phyloP scores from a whole-genome alignment of 164 flowering plant species.

The Paratinospora sagittata region DNA sequence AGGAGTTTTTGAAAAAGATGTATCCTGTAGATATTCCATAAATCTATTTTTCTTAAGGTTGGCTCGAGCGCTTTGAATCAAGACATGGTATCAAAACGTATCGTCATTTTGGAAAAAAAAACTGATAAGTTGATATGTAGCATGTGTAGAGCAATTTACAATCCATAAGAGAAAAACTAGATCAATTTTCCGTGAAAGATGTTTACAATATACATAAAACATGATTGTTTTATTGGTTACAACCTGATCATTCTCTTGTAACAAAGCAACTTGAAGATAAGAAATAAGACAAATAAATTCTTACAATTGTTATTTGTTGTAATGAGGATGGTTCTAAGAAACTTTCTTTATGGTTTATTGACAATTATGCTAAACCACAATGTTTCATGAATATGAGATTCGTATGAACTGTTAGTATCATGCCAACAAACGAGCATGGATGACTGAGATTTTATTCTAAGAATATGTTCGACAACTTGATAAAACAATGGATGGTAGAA shows the following conservation, averaged over 20 bases:
- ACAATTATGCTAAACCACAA: neutral
- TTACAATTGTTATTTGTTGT: neutral
- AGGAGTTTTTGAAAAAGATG: constrained; percentile 3
- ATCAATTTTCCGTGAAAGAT: constrained; percentile 1
- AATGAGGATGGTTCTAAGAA: neutral
- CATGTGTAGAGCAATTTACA: neutral
- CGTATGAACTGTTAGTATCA: neutral
- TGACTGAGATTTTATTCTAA: neutral
- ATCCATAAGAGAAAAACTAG: neutral
- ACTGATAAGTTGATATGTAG: constrained; percentile 2
- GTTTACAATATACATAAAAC: neutral
- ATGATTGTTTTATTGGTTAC: neutral
- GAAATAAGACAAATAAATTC: neutral
- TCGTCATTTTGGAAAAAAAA: constrained; percentile 1
- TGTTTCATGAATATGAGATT: too few species aligned
- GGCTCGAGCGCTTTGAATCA: neutral
- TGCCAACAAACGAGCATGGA: constrained; percentile 5
- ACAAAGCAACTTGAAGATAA: constrained; percentile 4
- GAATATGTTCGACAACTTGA: neutral
- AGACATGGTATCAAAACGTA: constrained; percentile 1
- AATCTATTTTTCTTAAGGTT: constrained; percentile 4
- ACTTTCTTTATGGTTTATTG: neutral
- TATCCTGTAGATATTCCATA: neutral
- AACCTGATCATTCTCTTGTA: constrained; percentile 4
- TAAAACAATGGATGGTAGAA: neutral